These are phyloP conservation scores for Kwoniella botswanensis DNA, from an alignment of 768 basidiomycete species.

Conservation along the genomic window DNA sequence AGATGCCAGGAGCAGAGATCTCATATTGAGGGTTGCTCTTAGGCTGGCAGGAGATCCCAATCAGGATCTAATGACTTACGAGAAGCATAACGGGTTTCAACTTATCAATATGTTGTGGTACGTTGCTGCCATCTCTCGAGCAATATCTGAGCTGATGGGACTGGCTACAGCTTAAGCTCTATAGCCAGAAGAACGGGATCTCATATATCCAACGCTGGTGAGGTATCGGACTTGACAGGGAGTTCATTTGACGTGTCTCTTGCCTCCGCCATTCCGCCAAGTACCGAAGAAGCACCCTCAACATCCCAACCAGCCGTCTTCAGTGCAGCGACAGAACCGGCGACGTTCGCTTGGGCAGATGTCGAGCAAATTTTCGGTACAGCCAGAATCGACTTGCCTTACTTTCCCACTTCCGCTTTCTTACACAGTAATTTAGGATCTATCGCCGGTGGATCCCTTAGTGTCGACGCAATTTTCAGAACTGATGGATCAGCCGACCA, in stretches of 20 bases:
- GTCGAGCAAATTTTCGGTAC: neutral
- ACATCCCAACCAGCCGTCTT: neutral
- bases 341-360: constrained; percentile 11
- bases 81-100: constrained; percentile 20
- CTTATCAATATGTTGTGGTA: constrained; percentile 26
- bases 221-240: neutral
- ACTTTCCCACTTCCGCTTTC: constrained; percentile 6
- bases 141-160: neutral
- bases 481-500: too few species aligned
- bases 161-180: neutral
- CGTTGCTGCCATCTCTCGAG: neutral
- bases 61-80: constrained; percentile 15
- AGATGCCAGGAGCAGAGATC: constrained; percentile 4
- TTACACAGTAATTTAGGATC: neutral
- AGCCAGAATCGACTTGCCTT: neutral
- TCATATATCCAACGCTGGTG: neutral
- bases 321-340: neutral
- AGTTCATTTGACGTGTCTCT: neutral
- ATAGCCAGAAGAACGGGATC: neutral
- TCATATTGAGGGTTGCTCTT: constrained; percentile 15
- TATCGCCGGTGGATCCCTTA: neutral
- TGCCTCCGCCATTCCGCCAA: neutral
- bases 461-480: neutral
- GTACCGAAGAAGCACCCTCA: neutral
- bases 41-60: constrained; percentile 18